These are phyloP conservation scores for Onygenales sp. DNA, from an alignment of 2,329 filamentous ascomycete genomes.

Conservation along the genomic window DNA sequence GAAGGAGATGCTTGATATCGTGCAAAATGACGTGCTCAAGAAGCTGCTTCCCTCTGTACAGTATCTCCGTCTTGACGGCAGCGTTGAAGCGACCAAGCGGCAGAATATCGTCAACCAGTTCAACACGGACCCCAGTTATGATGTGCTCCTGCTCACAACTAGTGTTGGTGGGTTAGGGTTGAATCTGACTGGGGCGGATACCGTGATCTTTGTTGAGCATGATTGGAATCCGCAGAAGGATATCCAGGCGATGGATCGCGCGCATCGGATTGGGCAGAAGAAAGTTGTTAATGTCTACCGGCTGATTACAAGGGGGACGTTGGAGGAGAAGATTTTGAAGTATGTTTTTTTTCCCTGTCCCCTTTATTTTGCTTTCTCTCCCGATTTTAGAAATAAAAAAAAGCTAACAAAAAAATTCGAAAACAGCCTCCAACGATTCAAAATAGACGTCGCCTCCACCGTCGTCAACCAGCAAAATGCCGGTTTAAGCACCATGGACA, in stretches of 20 bases:
- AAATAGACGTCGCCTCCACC: constrained; percentile 95
- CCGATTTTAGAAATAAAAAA: constrained; percentile 4
- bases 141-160: constrained; percentile 86
- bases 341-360: constrained; percentile 33
- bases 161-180: constrained; percentile 90
- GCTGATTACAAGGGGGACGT: constrained; percentile 84
- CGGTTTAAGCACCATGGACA: constrained; percentile 90
- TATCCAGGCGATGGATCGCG: constrained; percentile 96
- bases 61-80: constrained; percentile 86
- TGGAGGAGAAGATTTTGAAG: constrained; percentile 96
- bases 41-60: constrained; percentile 87
- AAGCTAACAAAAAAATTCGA: constrained; percentile 1
- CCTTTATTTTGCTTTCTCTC: neutral
- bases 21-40: constrained; percentile 85
- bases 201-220: constrained; percentile 98
- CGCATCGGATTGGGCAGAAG: constrained; percentile 97
- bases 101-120: constrained; percentile 99
- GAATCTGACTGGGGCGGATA: constrained; percentile 93
- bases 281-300: constrained; percentile 99
- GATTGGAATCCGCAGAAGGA: constrained; percentile 99
- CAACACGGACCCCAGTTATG: constrained; percentile 94
- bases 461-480: constrained; percentile 99
- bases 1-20: constrained; percentile 99
- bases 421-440: constrained; percentile 86
- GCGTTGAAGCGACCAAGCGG: constrained; percentile 82